Evolutionary conservation across 2,329 filamentous ascomycete species (phyloP).

Genomic region (Fusarium fujikuroi): DNA sequence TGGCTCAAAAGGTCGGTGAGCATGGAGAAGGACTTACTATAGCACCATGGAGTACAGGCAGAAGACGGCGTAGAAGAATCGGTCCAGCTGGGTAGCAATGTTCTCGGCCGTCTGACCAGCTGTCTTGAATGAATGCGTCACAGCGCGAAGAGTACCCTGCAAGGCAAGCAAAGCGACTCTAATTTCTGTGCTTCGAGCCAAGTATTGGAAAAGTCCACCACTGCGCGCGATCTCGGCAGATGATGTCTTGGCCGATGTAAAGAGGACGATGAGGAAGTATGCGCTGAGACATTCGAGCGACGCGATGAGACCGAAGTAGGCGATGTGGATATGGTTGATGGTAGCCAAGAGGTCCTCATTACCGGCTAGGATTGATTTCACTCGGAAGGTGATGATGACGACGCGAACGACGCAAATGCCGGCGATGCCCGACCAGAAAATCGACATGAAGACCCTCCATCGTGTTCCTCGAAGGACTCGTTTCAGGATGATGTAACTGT

Average conservation of each 20-base stretch:
- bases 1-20: fast-evolving
- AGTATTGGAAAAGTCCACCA: constrained; percentile 51
- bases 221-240: constrained; percentile 41
- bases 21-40: constrained; percentile 44
- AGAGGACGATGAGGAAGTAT: constrained; percentile 51
- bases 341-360: constrained; percentile 38
- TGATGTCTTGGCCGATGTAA: constrained; percentile 44
- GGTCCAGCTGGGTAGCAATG: constrained; percentile 52
- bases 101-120: constrained; percentile 50
- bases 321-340: constrained; percentile 54
- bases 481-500: constrained; percentile 63
- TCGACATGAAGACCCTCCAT: constrained; percentile 56
- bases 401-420: constrained; percentile 62
- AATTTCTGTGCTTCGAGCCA: constrained; percentile 53
- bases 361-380: constrained; percentile 43
- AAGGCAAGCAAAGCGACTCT: constrained; percentile 51
- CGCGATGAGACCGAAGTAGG: constrained; percentile 54
- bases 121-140: constrained; percentile 54
- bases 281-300: constrained; percentile 52
- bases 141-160: constrained; percentile 50
- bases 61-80: constrained; percentile 54
- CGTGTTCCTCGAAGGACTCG: constrained; percentile 57
- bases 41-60: constrained; percentile 54
- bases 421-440: constrained; percentile 67
- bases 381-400: constrained; percentile 49